These are phyloP conservation scores for Cryptococcus sp. DNA, from an alignment of 1,284 basidiomycete species.

Conservation along the genomic window DNA sequence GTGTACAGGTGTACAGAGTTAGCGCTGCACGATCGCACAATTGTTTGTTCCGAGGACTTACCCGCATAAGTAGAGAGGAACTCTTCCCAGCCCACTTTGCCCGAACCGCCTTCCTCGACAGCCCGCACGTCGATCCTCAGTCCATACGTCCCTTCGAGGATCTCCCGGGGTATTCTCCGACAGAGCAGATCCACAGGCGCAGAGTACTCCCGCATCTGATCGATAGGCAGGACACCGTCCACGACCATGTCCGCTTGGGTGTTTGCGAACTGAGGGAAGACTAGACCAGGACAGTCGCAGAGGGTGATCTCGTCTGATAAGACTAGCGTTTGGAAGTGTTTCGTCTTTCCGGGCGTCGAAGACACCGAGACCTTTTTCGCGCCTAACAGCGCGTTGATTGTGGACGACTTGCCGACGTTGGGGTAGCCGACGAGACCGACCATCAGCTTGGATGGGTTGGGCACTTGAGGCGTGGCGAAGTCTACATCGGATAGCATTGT, in stretches of 20 bases:
- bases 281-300: conserved; percentile 98
- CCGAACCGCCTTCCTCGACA: conserved; percentile 83
- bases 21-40: background rate
- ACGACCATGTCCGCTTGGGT: conserved; percentile 94
- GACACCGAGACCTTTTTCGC: conserved; percentile 96
- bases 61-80: conserved; percentile 87
- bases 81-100: conserved; percentile 74
- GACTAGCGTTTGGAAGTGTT: conserved; percentile 98
- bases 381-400: conserved; percentile 62
- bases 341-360: conserved; percentile 96
- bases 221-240: conserved; percentile 96
- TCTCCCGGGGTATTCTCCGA: conserved; percentile 75
- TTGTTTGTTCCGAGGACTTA: conserved; percentile 55
- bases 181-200: conserved; percentile 81
- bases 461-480: conserved; percentile 65
- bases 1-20: background rate
- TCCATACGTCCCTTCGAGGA: conserved; percentile 90
- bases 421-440: conserved; percentile 66
- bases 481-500: conserved; percentile 52
- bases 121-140: conserved; percentile 69
- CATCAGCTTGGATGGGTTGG: conserved; percentile 68
- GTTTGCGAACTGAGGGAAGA: conserved; percentile 97
- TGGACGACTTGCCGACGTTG: conserved; percentile 64
- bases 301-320: conserved; percentile 83
- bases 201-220: conserved; percentile 93